Evolutionary conservation across 2,329 filamentous ascomycete species (phyloP), one percentile per base, ranked within the genome.

Genomic region (Thelonectria olida): DNA sequence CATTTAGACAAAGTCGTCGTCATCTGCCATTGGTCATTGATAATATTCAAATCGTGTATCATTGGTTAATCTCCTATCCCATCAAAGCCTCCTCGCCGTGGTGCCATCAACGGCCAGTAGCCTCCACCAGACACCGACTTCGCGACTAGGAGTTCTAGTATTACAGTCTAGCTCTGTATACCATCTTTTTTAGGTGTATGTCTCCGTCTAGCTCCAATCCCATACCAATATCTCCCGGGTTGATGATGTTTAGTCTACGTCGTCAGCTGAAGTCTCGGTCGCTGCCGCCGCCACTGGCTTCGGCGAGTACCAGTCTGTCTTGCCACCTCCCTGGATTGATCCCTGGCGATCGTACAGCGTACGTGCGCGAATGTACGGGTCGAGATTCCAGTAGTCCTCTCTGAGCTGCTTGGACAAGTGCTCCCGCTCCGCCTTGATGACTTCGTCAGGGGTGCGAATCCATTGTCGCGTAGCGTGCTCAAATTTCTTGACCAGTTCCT

Each of bases 261-360:
- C 82, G 54, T 83, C 79, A 15, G 74, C 67, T 31, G 79, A 76
- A 44, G 80, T 81, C 48, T 78, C 75, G 6, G 67, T 66, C 25
- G 73, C 71, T 39, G 54, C 15, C 17, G 68, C 38, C 15, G 50
- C 47, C 45, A 55, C 51, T 23, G 66, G 61, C 42, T 73, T 69
- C 39, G 67, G 62, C 5, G 81, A 76, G 72, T 96, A 96, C 76
- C 92, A 94, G 34, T 92, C 81, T 42, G 95, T 78, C 72, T 84
- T 84, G 1, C 93, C 94, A 10, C 82, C 88, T 1, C 82, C 78
- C 61, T 86, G 80, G 45, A 98, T 83, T 62, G 96, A 80, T 1
- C 93, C 92, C 12, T 84, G 85, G 62, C 96, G 87, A 76, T 99
- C 96, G 70, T 97, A 97, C 62, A 92, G 78, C n/a, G 89, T 91